Evolutionary conservation across 1,284 basidiomycete genomes (phyloP), one percentile per base, ranked within the genome.

Genomic region (Xerocomus cyaneibrunnescens): DNA sequence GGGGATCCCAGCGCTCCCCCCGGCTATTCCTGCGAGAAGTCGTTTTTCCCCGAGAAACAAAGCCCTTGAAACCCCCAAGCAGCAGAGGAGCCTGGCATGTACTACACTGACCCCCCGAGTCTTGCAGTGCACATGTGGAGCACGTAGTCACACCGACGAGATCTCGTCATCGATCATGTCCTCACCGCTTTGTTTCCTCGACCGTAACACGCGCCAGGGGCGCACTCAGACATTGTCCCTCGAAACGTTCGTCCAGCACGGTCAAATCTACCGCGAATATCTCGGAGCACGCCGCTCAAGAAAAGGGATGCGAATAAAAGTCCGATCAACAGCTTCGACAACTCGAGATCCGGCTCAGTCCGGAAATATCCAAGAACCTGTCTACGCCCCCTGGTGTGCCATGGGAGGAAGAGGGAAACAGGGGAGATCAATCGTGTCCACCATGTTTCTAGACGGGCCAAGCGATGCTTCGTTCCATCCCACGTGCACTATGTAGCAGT

Each of bases 251-350:
- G 17, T 42, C 27, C 31, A 9, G 13, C 52, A 23, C 43, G 30
- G 3, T 27, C 48, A 25, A 59, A 61, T 63, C 50, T 62, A 45
- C 61, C 61, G 38, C 61, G 59, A 64, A 41, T 52, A 64, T 61
- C 40, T 61, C 58, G 59, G 59, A 56, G 28, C 42, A 48, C 40
- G 12, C 50, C 38, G 2, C 57, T 48, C 57, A 13, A 57, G 45
- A 42, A 48, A 58, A 52, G 35, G 28, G 44, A 57, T 32, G 10
- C 13, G 7, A 47, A 31, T 37, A 12, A 52, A 36, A 35, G 42
- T 48, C 62, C 59, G 59, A 60, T 64, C 59, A 64, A 35, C 57
- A 25, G n/a, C 62, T 60, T 62, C 59, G 59, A 57, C 39, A 12
- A 46, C 47, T 47, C 45, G 31, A 62, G 61, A 62, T 64, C 59